phyloP scores from a whole-genome alignment of 768 basidiomycete genomes.

The Nidularia sp. region DNA sequence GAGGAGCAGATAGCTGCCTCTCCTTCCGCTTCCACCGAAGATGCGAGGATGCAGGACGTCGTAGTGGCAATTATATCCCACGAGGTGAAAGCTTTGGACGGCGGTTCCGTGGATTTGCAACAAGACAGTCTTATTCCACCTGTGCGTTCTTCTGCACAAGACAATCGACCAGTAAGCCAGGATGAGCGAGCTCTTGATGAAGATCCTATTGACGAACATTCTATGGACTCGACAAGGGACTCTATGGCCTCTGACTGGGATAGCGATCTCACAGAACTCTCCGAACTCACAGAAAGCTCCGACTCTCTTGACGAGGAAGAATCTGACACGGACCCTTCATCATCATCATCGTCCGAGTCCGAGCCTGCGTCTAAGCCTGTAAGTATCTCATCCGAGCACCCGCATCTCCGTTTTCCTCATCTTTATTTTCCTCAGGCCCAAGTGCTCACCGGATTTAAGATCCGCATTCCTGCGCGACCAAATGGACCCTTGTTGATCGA shows the following conservation, averaged over 20 bases:
- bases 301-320: conserved; percentile 17
- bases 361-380: neutral
- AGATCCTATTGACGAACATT: neutral
- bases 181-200: neutral
- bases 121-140: neutral
- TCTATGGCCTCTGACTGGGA: conserved; percentile 20
- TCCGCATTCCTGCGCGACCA: conserved; percentile 27
- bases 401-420: neutral
- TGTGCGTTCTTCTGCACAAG: too few relatives aligned
- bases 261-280: conserved; percentile 28
- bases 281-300: conserved; percentile 17
- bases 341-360: neutral
- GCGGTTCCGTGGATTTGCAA: conserved; percentile 1
- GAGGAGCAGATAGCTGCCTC: too few relatives aligned
- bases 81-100: neutral
- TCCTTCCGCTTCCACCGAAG: too few relatives aligned
- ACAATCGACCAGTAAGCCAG: neutral
- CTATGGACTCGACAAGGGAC: neutral
- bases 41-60: too few relatives aligned
- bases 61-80: neutral
- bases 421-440: neutral
- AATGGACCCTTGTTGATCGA: neutral
- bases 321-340: conserved; percentile 7
- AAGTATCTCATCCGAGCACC: neutral
- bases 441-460: conserved; percentile 18